phyloP scores from a whole-genome alignment of 2,329 filamentous ascomycete genomes.

The Trichophyton simii region DNA sequence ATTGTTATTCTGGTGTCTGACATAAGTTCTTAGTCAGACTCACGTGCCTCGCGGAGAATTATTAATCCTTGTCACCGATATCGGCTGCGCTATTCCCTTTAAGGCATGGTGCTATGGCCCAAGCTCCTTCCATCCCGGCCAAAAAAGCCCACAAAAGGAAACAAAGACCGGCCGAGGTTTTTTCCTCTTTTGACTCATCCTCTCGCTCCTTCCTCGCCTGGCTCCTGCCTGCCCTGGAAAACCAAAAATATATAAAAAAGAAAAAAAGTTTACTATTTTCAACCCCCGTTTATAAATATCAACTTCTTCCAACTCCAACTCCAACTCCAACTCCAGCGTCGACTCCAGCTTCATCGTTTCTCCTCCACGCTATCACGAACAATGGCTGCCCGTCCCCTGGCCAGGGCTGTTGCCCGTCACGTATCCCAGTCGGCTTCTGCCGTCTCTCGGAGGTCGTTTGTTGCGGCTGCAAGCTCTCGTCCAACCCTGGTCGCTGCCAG shows the following conservation, averaged over 20 bases:
- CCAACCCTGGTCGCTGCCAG: constrained; percentile 36
- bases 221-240: too few species aligned
- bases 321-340: not conserved
- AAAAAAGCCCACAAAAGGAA: not conserved
- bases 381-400: constrained; percentile 39
- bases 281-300: not conserved
- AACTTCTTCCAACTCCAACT: not conserved
- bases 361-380: constrained; percentile 14
- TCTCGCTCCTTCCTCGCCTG: constrained; percentile 11
- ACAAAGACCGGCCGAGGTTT: not conserved
- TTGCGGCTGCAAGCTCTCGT: constrained; percentile 40
- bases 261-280: too few species aligned
- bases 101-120: not conserved
- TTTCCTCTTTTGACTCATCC: constrained; percentile 1
- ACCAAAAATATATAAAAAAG: too few species aligned
- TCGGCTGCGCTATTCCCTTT: not conserved
- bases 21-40: not conserved
- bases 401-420: constrained; percentile 47
- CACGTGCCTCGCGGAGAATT: not conserved
- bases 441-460: constrained; percentile 45
- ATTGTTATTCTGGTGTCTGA: not conserved
- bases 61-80: not conserved
- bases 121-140: not conserved
- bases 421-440: constrained; percentile 35
- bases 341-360: not conserved